A percentile compares a stretch with the other conserved stretches of the same genome.
These are phyloP conservation scores for Hypoxylon subgilvum DNA, from an alignment of 495 filamentous ascomycete genomes.

Conservation along the genomic window DNA sequence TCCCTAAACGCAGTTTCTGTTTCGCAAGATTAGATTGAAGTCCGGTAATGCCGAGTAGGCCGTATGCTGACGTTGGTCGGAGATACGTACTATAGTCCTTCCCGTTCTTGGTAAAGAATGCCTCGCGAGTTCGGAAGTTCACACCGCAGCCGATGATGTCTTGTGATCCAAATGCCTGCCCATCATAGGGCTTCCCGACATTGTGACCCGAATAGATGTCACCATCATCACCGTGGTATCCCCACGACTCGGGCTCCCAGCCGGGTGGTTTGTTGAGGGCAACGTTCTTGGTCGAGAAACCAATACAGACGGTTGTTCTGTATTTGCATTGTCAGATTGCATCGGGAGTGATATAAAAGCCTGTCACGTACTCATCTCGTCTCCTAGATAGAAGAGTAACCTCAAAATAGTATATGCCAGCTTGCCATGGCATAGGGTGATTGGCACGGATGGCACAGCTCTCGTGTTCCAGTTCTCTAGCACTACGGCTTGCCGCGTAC, in stretches of 20 bases:
- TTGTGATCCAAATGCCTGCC: conserved; percentile 68
- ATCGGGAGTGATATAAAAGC: too few relatives aligned
- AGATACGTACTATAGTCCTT: conserved; percentile 68
- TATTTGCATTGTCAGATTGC: conserved; percentile 26
- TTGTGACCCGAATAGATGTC: conserved; percentile 78
- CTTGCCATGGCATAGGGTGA: conserved; percentile 86
- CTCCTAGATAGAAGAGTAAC: conserved; percentile 82
- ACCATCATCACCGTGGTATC: conserved; percentile 96
- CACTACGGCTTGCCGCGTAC: conserved; percentile 55
- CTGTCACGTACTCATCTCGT: conserved; percentile 79
- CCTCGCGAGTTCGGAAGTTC: conserved; percentile 85
- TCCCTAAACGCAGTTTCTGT: conserved; percentile 82
- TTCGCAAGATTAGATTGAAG: not conserved
- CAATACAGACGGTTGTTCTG: conserved; percentile 81
- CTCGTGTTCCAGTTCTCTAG: conserved; percentile 70
- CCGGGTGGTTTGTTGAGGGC: conserved; percentile 83
- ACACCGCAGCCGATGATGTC: conserved; percentile 93
- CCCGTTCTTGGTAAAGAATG: conserved; percentile 97
- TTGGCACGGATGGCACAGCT: conserved; percentile 85
- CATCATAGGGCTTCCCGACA: conserved; percentile 73
- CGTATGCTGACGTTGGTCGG: not conserved
- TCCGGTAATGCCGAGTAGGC: not conserved
- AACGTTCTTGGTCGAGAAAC: conserved; percentile 78
- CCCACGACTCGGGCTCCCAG: conserved; percentile 96
- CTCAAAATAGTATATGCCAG: conserved; percentile 97